phyloP scores from a whole-genome alignment of 192 early-diverging fungal species.

The Polychytrium aggregatum region DNA sequence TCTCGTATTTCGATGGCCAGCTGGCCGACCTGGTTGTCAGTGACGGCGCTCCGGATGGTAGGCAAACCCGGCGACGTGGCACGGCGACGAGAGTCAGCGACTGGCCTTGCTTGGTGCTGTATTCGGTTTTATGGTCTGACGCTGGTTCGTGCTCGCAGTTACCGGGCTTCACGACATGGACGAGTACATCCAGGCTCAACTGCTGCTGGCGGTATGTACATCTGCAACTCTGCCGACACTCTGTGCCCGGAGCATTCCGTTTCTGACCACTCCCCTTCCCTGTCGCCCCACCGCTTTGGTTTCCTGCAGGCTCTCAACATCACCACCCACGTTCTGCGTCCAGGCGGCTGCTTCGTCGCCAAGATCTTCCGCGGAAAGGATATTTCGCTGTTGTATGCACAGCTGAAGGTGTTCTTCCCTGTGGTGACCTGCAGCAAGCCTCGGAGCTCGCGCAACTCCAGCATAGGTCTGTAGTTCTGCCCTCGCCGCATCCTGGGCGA shows the following conservation, averaged over 20 bases:
- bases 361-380: slow-evolving; percentile 98
- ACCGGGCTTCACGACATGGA: slow-evolving; percentile 98
- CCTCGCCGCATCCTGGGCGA: too few species aligned
- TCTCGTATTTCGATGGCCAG: slow-evolving; percentile 77
- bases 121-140: background rate
- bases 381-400: slow-evolving; percentile 79
- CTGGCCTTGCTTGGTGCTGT: background rate
- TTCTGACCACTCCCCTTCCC: background rate
- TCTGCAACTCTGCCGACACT: background rate
- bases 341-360: slow-evolving; percentile 90
- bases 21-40: slow-evolving; percentile 89
- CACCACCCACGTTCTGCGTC: slow-evolving; percentile 82
- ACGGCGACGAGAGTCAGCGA: too few species aligned
- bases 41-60: slow-evolving; percentile 91
- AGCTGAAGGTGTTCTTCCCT: slow-evolving; percentile 87
- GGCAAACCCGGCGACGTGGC: too few species aligned
- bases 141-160: slow-evolving; percentile 38
- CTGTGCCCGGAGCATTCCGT: background rate
- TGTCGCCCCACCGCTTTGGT: background rate
- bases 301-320: slow-evolving; percentile 72
- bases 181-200: slow-evolving; percentile 97
- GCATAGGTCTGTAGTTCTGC: slow-evolving; percentile 38
- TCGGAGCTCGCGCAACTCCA: slow-evolving; percentile 83
- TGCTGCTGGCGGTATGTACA: slow-evolving; percentile 62
- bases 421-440: slow-evolving; percentile 87